Base-by-base conservation (phyloP, 1,139 yeast genomes). In the Yamadazyma diospyri region DNA sequence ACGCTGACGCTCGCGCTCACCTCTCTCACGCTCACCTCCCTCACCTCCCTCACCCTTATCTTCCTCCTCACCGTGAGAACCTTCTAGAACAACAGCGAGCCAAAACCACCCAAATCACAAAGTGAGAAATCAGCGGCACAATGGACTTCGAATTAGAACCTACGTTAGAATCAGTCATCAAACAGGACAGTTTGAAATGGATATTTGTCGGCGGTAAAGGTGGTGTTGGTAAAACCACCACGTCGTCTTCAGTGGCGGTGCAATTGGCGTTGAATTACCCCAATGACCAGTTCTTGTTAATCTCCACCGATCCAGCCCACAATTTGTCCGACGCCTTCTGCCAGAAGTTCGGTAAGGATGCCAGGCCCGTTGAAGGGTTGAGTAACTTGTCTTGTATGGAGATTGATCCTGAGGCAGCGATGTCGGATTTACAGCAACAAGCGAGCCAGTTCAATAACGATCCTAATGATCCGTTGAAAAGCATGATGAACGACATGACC, bases 191-290 rank as follows among this genome's bases (percentile, higher is more conserved):
- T 12, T 75, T 92, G 51, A 85, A 85, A 53, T 92, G 98, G 98
- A 84, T 92, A 45, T 92, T 92, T 54, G 97, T 89, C 26, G 98
- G 98, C 41, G 98, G 98, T 50, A 92, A 92, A 69, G 98, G 98
- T 57, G 98, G 98, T 61, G 98, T 92, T 24, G 98, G 98, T 48
- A 92, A 92, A 59, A 92, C 98, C 46, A 92, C 98, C 27, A 86
- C 97, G 3, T 89, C 97, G 1, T 89, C 96, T 32, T 88, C 97
- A 15, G 75, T 92, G 46, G 95, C 98, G 17, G 85, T 89, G 39
- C 97, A 92, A 61, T 67, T 83, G 53, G 92, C 94, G 3, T 65
- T 87, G 39, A 79, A 85, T 37, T 81, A 86, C 54, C 92, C 94
- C 33, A 57, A 76, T 19, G 89, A 86, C 45, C 81, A 84, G 50